A percentile compares a stretch with the other conserved stretches of the same genome.
Evolutionary conservation across 192 early-diverging fungal genomes (phyloP).

Genomic region (Neocallimastix lanati): DNA sequence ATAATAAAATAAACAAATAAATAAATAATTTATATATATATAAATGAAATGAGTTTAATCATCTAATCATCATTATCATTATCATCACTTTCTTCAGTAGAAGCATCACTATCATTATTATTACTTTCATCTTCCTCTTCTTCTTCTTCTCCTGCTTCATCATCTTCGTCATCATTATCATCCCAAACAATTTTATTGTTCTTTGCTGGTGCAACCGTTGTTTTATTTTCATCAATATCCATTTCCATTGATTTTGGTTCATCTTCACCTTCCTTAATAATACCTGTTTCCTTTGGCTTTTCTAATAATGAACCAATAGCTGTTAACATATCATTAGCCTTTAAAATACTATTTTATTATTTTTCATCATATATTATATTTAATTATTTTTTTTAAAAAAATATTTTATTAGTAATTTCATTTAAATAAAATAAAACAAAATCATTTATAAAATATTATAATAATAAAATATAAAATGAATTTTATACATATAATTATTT

Average conservation of each 20-base stretch:
- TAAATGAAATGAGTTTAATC: too few relatives aligned
- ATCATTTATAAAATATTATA: too few relatives aligned
- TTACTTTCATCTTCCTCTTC: neutral
- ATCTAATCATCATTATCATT: too few relatives aligned
- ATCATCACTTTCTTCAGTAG: neutral
- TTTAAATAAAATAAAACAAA: too few relatives aligned
- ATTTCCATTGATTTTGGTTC: neutral
- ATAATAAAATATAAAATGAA: too few relatives aligned
- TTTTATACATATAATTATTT: too few relatives aligned
- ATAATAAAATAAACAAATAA: too few relatives aligned
- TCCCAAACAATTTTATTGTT: neutral
- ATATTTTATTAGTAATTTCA: too few relatives aligned
- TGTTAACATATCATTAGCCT: neutral
- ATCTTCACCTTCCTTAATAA: neutral
- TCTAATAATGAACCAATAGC: neutral
- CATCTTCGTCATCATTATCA: neutral
- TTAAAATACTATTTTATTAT: neutral
- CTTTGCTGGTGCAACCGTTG: neutral
- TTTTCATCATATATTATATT: too few relatives aligned
- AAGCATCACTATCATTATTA: neutral
- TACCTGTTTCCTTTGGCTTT: neutral
- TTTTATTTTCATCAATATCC: neutral
- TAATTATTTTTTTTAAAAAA: too few relatives aligned
- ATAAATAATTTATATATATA: neutral
- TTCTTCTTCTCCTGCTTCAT: neutral